Evolutionary conservation across 1,139 yeast genomes (phyloP).

Genomic region (Zhuliangozyma parablackwelliae): DNA sequence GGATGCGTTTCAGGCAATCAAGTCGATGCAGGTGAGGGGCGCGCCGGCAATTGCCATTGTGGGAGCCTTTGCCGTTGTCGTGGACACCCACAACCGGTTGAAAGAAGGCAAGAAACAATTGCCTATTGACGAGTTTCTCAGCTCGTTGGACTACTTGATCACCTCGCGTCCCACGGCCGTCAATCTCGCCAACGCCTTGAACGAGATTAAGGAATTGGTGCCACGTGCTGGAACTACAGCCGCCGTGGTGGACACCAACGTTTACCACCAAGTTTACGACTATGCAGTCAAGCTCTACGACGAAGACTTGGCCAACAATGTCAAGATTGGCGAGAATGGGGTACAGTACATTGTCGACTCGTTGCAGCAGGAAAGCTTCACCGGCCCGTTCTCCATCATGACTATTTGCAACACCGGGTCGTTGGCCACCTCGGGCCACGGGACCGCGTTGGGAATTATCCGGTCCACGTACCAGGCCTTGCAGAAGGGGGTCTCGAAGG

Average conservation of each 20-base stretch:
- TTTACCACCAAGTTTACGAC: slow-evolving; percentile 37
- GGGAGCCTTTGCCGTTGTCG: slow-evolving; percentile 79
- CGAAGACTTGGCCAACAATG: slow-evolving; percentile 75
- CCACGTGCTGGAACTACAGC: slow-evolving; percentile 2
- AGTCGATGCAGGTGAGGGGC: slow-evolving; percentile 91
- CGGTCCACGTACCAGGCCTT: slow-evolving; percentile 59
- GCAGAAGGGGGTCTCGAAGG: slow-evolving; percentile 16
- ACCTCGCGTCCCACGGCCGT: slow-evolving; percentile 94
- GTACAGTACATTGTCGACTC: slow-evolving; percentile 55
- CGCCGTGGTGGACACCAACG: slow-evolving; percentile 18
- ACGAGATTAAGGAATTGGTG: slow-evolving; percentile 45
- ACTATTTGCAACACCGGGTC: slow-evolving; percentile 90
- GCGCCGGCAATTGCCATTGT: slow-evolving; percentile 99
- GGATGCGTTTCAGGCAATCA: slow-evolving; percentile 80
- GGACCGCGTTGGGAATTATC: slow-evolving; percentile 91
- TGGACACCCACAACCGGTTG: slow-evolving; percentile 46
- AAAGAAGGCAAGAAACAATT: slow-evolving; percentile 23
- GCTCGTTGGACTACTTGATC: slow-evolving; percentile 59
- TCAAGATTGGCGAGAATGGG: slow-evolving; percentile 77
- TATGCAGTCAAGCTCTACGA: slow-evolving; percentile 62
- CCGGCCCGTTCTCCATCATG: slow-evolving; percentile 70
- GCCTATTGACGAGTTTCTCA: too few relatives aligned
- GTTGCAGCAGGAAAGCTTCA: slow-evolving; percentile 45
- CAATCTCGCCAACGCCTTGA: slow-evolving; percentile 75
- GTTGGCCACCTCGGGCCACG: slow-evolving; percentile 94